These are phyloP conservation scores for Dryas octopetala DNA, from an alignment of 306 rosid species.

Conservation along the genomic window DNA sequence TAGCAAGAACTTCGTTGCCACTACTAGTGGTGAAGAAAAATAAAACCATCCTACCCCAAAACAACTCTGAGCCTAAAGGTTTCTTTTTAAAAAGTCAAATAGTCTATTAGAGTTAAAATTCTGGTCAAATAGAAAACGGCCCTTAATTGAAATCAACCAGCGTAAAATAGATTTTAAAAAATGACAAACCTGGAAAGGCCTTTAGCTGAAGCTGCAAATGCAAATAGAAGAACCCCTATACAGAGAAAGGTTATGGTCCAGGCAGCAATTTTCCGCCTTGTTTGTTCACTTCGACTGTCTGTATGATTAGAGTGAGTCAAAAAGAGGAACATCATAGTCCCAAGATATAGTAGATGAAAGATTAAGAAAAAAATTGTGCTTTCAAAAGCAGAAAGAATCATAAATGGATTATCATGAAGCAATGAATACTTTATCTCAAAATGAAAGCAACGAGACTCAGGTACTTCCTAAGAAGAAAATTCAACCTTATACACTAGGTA, in stretches of 20 bases:
- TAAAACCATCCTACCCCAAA: too few species aligned
- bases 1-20: too few species aligned
- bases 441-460: background rate
- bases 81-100: background rate
- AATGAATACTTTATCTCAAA: background rate
- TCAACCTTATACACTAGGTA: background rate
- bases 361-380: background rate
- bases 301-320: conserved; percentile 24
- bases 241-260: conserved; percentile 67
- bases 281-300: conserved; percentile 43
- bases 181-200: conserved; percentile 54
- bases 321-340: conserved; percentile 20
- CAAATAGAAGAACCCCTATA: conserved; percentile 49
- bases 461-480: background rate
- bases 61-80: background rate
- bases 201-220: conserved; percentile 55
- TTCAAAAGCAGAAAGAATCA: background rate
- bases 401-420: background rate
- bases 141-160: background rate
- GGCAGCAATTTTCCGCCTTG: conserved; percentile 64
- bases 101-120: background rate
- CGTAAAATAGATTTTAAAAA: background rate
- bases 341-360: conserved; percentile 18
- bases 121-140: background rate
- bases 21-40: too few species aligned